Conservation (phyloP, 2,329 filamentous ascomycete genomes). For the Neopestalotiopsis rosae region DNA sequence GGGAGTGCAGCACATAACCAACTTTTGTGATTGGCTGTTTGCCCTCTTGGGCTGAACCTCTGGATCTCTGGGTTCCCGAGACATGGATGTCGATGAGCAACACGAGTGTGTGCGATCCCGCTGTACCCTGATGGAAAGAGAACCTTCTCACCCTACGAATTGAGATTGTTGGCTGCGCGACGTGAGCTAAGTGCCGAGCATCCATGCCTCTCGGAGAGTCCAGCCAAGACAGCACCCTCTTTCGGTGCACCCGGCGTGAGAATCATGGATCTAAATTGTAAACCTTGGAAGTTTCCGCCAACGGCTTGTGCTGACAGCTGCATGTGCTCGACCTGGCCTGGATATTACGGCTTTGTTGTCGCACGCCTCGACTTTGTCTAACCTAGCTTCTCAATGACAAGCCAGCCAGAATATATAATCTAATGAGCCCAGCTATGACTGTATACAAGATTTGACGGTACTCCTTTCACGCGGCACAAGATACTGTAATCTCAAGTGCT, state of each 20-base stretch:
- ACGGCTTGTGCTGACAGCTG: not conserved
- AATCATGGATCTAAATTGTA: not conserved
- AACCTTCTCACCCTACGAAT: not conserved
- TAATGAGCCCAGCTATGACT: not conserved
- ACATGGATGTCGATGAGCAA: not conserved
- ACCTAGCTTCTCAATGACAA: not conserved
- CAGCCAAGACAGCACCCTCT: not conserved
- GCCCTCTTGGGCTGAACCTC: not conserved
- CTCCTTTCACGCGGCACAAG: not conserved
- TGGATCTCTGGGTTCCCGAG: not conserved
- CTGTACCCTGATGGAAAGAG: not conserved
- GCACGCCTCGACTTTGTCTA: not conserved
- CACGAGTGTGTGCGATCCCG: not conserved
- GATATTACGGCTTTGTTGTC: not conserved
- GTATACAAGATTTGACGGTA: not conserved
- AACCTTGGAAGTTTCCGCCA: not conserved
- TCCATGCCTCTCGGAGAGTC: not conserved
- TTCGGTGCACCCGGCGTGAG: not conserved
- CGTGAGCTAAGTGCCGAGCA: not conserved
- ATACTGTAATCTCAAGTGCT: not conserved
- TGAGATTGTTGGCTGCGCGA: not conserved
- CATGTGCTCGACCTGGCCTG: no score
- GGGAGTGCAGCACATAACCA: no score
- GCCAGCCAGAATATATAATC: not conserved
- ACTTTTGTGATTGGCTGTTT: not conserved